Percentiles rank a stretch among this genome's conserved stretches.
Conservation (phyloP, 192 early-diverging fungal species). For the Funneliformis mosseae region DNA sequence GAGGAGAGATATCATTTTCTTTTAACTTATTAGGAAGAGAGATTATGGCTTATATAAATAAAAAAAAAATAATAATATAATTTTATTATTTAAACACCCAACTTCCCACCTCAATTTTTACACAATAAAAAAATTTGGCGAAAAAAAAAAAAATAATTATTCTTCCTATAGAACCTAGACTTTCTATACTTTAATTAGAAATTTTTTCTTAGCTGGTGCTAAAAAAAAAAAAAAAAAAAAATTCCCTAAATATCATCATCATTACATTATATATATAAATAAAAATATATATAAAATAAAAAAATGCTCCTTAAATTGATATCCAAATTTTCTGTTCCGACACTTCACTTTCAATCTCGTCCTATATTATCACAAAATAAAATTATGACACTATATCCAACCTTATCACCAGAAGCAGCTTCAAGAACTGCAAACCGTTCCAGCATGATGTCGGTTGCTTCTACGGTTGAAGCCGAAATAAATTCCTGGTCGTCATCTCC, state of each 20-base stretch:
- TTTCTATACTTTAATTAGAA: too few species aligned
- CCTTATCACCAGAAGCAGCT: slow-evolving; percentile 2
- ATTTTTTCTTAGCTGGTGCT: too few species aligned
- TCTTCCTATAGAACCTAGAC: too few species aligned
- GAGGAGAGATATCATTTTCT: too few species aligned
- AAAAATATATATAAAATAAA: too few species aligned
- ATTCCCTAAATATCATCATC: not conserved
- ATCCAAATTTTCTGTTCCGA: not conserved
- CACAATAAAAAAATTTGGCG: too few species aligned
- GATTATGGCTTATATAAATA: too few species aligned
- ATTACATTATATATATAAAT: not conserved
- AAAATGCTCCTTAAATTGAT: slow-evolving; percentile 1
- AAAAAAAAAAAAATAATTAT: too few species aligned
- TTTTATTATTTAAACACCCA: not conserved
- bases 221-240: too few species aligned
- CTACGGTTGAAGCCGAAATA: not conserved
- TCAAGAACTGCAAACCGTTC: not conserved
- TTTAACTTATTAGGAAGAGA: too few species aligned
- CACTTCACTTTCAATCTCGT: not conserved
- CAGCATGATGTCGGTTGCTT: not conserved
- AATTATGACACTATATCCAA: not conserved
- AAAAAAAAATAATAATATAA: not conserved
- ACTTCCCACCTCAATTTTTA: not conserved
- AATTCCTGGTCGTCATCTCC: not conserved
- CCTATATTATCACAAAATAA: not conserved